These are phyloP conservation scores for Tuber calosporum DNA, from an alignment of 495 filamentous ascomycete species.

Conservation along the genomic window DNA sequence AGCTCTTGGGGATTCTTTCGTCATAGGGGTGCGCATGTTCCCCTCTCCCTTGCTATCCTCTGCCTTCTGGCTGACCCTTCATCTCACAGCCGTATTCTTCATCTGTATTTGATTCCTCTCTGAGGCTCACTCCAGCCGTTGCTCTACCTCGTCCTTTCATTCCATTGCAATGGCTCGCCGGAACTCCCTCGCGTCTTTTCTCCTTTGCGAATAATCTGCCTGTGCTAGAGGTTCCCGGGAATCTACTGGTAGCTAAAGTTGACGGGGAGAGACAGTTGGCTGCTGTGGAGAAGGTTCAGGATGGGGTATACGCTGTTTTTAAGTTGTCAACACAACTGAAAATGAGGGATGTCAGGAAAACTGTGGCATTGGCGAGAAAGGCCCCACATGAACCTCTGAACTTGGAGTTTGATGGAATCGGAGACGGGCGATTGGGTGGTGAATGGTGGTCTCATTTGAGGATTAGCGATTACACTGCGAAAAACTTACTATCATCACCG, in stretches of 20 bases:
- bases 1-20: constrained; percentile 31
- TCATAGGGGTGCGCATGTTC: constrained; percentile 28
- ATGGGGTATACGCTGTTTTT: constrained; percentile 36
- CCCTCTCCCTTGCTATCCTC: constrained; percentile 5
- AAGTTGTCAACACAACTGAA: constrained; percentile 37
- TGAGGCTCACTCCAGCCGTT: constrained; percentile 38
- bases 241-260: constrained; percentile 35
- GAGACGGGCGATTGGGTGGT: constrained; percentile 17
- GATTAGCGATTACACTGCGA: constrained; percentile 11
- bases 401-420: background rate
- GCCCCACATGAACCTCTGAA: constrained; percentile 9
- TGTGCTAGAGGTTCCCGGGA: constrained; percentile 25
- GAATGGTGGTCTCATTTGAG: constrained; percentile 36
- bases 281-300: constrained; percentile 37
- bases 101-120: constrained; percentile 35
- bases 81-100: constrained; percentile 30
- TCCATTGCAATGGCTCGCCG: constrained; percentile 39
- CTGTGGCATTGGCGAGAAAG: constrained; percentile 24
- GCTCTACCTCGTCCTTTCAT: constrained; percentile 35
- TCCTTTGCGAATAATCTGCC: constrained; percentile 20
- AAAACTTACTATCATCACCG: background rate
- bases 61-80: background rate
- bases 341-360: constrained; percentile 41
- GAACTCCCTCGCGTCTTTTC: constrained; percentile 38
- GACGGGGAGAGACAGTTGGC: constrained; percentile 40